Percentiles rank a stretch among this genome's conserved stretches.
Conservation (phyloP, 1,284 basidiomycete genomes). For the Spongiforma sp. region DNA sequence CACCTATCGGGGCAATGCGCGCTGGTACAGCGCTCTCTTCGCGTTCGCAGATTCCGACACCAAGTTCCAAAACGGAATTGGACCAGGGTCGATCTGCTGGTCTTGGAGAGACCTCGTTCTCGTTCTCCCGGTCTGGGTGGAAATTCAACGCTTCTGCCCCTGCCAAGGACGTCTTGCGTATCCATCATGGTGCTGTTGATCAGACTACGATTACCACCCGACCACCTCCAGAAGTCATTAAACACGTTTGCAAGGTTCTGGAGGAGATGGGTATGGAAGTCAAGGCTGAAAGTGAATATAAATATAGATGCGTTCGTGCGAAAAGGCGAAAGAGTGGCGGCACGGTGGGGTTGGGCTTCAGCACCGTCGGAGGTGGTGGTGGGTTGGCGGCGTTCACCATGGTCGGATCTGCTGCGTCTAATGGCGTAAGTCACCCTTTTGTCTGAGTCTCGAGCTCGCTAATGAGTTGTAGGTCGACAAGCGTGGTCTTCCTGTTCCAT, state of each 20-base stretch:
- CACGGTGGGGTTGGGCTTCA: slow-evolving; percentile 46
- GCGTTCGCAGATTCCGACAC: slow-evolving; percentile 36
- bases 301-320: slow-evolving; percentile 79
- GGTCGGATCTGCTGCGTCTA: slow-evolving; percentile 78
- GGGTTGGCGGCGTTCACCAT: slow-evolving; percentile 77
- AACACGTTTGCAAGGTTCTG: slow-evolving; percentile 80
- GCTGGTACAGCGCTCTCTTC: slow-evolving; percentile 31
- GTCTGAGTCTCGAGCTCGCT: slow-evolving; percentile 3
- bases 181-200: slow-evolving; percentile 94
- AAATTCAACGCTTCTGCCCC: slow-evolving; percentile 37
- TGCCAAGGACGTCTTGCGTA: slow-evolving; percentile 67
- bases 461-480: slow-evolving; percentile 68
- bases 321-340: slow-evolving; percentile 67
- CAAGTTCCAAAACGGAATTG: slow-evolving; percentile 31
- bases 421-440: slow-evolving; percentile 62
- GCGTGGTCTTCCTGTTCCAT: slow-evolving; percentile 81
- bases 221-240: slow-evolving; percentile 87
- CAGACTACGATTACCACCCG: slow-evolving; percentile 89
- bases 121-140: slow-evolving; percentile 39
- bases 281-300: slow-evolving; percentile 87
- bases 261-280: slow-evolving; percentile 92
- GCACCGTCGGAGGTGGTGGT: slow-evolving; percentile 45
- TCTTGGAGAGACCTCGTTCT: slow-evolving; percentile 36
- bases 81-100: slow-evolving; percentile 34
- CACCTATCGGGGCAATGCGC: slow-evolving; percentile 21